A percentile compares a stretch with the other conserved stretches of the same genome.
Conservation (phyloP, 2,329 filamentous ascomycete species). For the Diatrype stigma region DNA sequence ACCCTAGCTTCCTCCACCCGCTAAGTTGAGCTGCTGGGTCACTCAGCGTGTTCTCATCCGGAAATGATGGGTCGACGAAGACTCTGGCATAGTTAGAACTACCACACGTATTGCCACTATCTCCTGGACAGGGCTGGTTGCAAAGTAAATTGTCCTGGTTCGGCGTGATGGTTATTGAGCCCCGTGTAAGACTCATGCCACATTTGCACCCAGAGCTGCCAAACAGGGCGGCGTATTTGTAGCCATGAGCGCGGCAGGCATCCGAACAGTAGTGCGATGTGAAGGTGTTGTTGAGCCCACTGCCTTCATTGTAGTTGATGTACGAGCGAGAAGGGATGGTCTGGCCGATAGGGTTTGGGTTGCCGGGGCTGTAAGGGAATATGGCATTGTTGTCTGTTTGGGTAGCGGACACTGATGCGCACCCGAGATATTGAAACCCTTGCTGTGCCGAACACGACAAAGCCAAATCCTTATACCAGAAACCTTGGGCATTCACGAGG, state of each 20-base stretch:
- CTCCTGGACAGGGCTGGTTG: conserved; percentile 9
- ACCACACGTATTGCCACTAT: conserved; percentile 15
- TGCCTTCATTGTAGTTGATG: conserved; percentile 9
- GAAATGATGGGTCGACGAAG: conserved; percentile 16
- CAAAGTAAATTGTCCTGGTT: not conserved
- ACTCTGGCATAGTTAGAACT: conserved; percentile 7
- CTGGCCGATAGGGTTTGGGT: conserved; percentile 1
- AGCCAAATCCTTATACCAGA: not conserved
- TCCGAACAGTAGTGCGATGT: conserved; percentile 14
- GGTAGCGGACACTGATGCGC: not conserved
- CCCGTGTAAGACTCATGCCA: not conserved
- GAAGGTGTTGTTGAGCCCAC: conserved; percentile 12
- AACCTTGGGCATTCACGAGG: not conserved
- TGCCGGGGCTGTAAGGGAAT: conserved; percentile 5
- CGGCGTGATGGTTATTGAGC: conserved; percentile 3
- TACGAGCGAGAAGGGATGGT: conserved; percentile 4
- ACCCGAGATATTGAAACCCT: not conserved
- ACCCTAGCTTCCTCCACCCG: conserved; percentile 15
- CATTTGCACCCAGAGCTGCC: conserved; percentile 12
- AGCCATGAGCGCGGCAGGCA: conserved; percentile 17
- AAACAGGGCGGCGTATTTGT: conserved; percentile 10
- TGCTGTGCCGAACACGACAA: not conserved
- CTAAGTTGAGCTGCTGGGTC: conserved; percentile 1
- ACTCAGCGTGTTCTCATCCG: conserved; percentile 4
- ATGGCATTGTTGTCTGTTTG: not conserved